Conservation (phyloP, 805 yeast species). For the Huiozyma naganishii region DNA sequence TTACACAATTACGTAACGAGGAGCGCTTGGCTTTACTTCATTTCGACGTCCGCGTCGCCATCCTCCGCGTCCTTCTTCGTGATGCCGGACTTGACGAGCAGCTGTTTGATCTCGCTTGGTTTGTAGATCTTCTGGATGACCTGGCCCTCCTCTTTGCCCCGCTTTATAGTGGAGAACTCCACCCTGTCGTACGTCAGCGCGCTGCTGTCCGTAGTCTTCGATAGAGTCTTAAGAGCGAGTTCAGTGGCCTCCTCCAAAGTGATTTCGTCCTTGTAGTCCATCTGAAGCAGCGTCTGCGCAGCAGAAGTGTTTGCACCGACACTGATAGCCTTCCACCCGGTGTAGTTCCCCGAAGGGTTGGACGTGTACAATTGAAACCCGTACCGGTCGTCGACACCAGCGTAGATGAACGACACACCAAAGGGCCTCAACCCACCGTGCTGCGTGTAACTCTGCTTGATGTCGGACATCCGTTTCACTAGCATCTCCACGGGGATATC, state of each 20-base stretch:
- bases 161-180: conserved; percentile 77
- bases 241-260: conserved; percentile 66
- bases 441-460: conserved; percentile 96
- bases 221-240: conserved; percentile 80
- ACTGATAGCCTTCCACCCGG: conserved; percentile 97
- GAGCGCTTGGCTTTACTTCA: too few relatives aligned
- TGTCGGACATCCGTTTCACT: conserved; percentile 81
- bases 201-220: conserved; percentile 88
- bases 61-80: conserved; percentile 43
- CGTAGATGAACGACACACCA: conserved; percentile 92
- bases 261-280: conserved; percentile 83
- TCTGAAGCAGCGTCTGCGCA: conserved; percentile 90
- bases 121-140: conserved; percentile 66
- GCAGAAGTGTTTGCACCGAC: conserved; percentile 95
- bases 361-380: conserved; percentile 90
- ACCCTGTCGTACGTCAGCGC: conserved; percentile 80
- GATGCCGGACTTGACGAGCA: conserved; percentile 65
- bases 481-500: conserved; percentile 88
- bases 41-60: conserved; percentile 12
- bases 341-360: conserved; percentile 94
- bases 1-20: too few relatives aligned
- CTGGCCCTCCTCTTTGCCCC: conserved; percentile 41
- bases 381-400: conserved; percentile 85
- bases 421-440: conserved; percentile 98
- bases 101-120: conserved; percentile 62